Evolutionary conservation across 2,329 filamentous ascomycete genomes (phyloP).

Genomic region (Nannizziopsis barbatae): DNA sequence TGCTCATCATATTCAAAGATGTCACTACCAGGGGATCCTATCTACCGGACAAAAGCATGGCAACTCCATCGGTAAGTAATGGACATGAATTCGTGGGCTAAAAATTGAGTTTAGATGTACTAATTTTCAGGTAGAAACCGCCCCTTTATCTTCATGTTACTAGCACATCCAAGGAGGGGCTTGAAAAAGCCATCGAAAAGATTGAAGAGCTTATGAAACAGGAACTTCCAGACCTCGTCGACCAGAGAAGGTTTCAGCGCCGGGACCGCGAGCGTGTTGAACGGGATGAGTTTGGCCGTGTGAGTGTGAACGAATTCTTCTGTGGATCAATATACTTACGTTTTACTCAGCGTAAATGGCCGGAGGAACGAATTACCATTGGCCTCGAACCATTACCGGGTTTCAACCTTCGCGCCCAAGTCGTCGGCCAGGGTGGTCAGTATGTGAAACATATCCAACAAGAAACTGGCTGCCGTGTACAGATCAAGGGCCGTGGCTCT

Average conservation of each 20-base stretch:
- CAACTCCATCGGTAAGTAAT: slow-evolving; percentile 69
- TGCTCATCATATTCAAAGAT: slow-evolving; percentile 66
- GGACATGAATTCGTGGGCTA: not conserved
- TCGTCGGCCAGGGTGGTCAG: slow-evolving; percentile 84
- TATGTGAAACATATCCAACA: slow-evolving; percentile 98
- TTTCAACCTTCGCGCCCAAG: slow-evolving; percentile 91
- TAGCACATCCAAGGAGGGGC: slow-evolving; percentile 79
- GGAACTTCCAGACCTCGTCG: slow-evolving; percentile 87
- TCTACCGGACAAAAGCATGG: slow-evolving; percentile 95
- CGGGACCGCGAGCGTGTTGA: slow-evolving; percentile 70
- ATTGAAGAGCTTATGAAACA: slow-evolving; percentile 95
- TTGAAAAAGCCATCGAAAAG: slow-evolving; percentile 74
- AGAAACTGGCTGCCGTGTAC: slow-evolving; percentile 87
- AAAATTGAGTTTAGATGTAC: not conserved
- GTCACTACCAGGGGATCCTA: slow-evolving; percentile 96
- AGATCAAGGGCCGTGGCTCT: slow-evolving; percentile 94
- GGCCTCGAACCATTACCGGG: slow-evolving; percentile 81
- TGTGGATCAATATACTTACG: slow-evolving; percentile 4
- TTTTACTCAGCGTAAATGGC: slow-evolving; percentile 77
- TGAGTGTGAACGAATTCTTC: slow-evolving; percentile 36
- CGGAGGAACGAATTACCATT: slow-evolving; percentile 88
- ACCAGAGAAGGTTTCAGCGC: slow-evolving; percentile 82
- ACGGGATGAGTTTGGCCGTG: slow-evolving; percentile 79
- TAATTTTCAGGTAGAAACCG: slow-evolving; percentile 54
- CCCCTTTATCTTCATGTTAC: slow-evolving; percentile 93